These are phyloP conservation scores for Lepidium sativum DNA, from an alignment of 345 rosid species.

Conservation along the genomic window DNA sequence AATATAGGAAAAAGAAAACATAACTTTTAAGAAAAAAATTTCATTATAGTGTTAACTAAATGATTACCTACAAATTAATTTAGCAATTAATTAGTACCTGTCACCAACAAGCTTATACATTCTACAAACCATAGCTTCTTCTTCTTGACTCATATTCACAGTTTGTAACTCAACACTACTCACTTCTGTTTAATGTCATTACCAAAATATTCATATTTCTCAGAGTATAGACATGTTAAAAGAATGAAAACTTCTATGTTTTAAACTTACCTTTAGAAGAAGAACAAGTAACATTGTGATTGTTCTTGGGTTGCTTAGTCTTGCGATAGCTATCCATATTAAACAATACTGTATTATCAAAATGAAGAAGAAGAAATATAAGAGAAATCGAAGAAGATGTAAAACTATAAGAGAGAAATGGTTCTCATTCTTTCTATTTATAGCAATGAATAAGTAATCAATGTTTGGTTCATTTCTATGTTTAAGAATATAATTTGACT, in stretches of 20 bases:
- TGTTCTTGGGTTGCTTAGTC: conserved; percentile 19
- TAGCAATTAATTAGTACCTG: conserved; percentile 22
- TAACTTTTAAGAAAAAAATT: not conserved
- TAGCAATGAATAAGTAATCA: conserved; percentile 3
- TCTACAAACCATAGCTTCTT: conserved; percentile 55
- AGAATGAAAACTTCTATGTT: not conserved
- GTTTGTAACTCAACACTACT: conserved; percentile 48
- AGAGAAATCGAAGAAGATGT: not conserved
- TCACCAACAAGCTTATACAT: conserved; percentile 61
- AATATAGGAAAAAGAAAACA: not conserved
- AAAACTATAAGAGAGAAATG: not conserved
- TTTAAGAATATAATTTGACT: not conserved
- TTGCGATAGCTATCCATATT: conserved; percentile 12
- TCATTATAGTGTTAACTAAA: no score
- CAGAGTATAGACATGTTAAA: not conserved
- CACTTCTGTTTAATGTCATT: conserved; percentile 34
- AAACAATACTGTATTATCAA: not conserved
- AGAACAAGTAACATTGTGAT: conserved; percentile 2
- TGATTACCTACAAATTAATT: not conserved
- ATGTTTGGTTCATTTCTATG: conserved; percentile 1
- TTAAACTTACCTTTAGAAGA: conserved; percentile 15
- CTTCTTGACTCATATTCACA: conserved; percentile 44
- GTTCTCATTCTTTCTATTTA: conserved; percentile 14
- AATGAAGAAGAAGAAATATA: not conserved
- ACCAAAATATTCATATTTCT: not conserved